These are phyloP conservation scores for Quercus tomentella DNA, from an alignment of 331 rosid genomes.

Conservation along the genomic window DNA sequence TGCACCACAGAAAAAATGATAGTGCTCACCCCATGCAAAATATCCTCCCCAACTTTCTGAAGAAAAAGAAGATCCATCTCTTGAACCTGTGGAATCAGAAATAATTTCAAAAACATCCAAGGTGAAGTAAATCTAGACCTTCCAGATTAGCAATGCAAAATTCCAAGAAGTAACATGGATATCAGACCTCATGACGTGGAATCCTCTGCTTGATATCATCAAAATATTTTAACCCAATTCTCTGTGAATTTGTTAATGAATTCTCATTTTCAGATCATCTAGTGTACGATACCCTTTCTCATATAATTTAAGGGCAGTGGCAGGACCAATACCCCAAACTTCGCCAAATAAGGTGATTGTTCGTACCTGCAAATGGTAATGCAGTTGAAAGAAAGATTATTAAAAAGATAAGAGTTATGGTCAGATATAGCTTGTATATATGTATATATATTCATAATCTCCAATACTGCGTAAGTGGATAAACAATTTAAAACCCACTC, in stretches of 20 bases:
- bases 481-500: neutral
- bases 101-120: neutral
- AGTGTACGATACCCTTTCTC: constrained; percentile 83
- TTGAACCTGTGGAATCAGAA: constrained; percentile 56
- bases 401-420: neutral
- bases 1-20: neutral
- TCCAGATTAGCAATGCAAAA: constrained; percentile 4
- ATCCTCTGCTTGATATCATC: constrained; percentile 80
- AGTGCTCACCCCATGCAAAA: constrained; percentile 76
- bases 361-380: constrained; percentile 43
- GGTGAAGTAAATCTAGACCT: neutral
- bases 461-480: neutral
- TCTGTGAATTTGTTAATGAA: constrained; percentile 72
- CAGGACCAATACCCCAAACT: constrained; percentile 96
- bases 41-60: constrained; percentile 64
- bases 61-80: constrained; percentile 66
- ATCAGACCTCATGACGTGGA: constrained; percentile 74
- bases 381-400: constrained; percentile 6
- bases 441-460: neutral
- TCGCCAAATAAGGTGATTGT: constrained; percentile 86
- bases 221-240: constrained; percentile 84
- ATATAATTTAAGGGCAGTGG: constrained; percentile 82
- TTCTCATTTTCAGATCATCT: constrained; percentile 69
- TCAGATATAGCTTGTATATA: neutral
- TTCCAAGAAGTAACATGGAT: neutral